Conservation (phyloP, 2,329 filamentous ascomycete species). For the Pseudogymnoascus sp. region DNA sequence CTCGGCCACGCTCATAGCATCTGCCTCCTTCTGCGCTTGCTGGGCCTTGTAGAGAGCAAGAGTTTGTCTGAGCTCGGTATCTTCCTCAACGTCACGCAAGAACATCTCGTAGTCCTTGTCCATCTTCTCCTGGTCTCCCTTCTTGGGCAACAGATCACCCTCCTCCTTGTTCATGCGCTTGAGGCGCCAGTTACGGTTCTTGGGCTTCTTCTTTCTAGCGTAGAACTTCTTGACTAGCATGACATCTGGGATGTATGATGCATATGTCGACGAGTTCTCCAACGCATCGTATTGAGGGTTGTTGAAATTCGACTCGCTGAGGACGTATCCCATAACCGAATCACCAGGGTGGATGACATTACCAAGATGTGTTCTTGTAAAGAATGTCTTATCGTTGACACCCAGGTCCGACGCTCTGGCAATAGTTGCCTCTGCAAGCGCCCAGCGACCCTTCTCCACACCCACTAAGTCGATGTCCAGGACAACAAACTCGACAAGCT, state of each 20-base stretch:
- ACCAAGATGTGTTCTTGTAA: constrained; percentile 83
- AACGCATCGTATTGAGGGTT: constrained; percentile 76
- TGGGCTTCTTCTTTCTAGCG: constrained; percentile 73
- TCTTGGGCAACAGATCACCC: constrained; percentile 76
- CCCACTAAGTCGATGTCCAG: constrained; percentile 86
- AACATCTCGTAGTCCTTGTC: constrained; percentile 97
- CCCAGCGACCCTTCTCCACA: constrained; percentile 69
- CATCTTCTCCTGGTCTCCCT: constrained; percentile 79
- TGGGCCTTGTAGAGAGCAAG: constrained; percentile 75
- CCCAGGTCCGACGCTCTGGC: constrained; percentile 82
- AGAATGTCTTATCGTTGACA: constrained; percentile 78
- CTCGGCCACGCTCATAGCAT: constrained; percentile 62
- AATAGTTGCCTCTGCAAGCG: constrained; percentile 80
- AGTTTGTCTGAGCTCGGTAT: constrained; percentile 76
- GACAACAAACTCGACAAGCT: constrained; percentile 86
- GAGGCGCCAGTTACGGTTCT: constrained; percentile 83
- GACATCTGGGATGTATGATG: constrained; percentile 79
- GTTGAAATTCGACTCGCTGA: constrained; percentile 89
- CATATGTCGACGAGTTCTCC: constrained; percentile 69
- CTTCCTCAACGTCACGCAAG: constrained; percentile 92
- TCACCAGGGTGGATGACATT: constrained; percentile 80
- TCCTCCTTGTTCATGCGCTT: constrained; percentile 90
- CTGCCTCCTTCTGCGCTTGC: constrained; percentile 42
- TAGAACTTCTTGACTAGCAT: constrained; percentile 97
- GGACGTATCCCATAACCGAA: constrained; percentile 87